Evolutionary conservation across 306 rosid species (phyloP).

Genomic region (Nissolia schottii): DNA sequence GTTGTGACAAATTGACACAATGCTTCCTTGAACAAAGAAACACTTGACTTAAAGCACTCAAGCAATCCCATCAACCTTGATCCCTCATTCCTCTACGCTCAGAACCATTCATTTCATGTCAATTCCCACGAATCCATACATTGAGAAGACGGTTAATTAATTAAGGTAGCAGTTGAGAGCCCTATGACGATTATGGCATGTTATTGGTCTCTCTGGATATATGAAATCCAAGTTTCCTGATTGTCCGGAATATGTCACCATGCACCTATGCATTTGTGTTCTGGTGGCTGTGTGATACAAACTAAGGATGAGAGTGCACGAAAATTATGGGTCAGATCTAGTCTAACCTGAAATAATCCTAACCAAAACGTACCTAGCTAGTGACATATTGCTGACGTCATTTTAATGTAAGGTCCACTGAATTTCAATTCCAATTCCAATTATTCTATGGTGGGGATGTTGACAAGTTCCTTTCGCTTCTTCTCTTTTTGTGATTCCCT

Average conservation of each 20-base stretch:
- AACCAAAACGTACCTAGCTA: background rate
- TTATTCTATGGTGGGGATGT: conserved; percentile 56
- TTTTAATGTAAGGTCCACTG: conserved; percentile 25
- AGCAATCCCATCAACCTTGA: too few species aligned
- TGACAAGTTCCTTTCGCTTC: conserved; percentile 79
- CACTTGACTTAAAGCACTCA: too few species aligned
- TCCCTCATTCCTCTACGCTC: too few species aligned
- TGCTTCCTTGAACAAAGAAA: too few species aligned
- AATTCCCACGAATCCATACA: background rate
- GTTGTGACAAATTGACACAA: too few species aligned
- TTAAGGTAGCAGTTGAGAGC: conserved; percentile 11
- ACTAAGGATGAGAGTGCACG: background rate
- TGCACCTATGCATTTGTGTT: background rate
- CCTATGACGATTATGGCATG: conserved; percentile 15
- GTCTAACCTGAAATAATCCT: background rate
- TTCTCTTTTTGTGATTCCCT: conserved; percentile 80
- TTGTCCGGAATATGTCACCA: conserved; percentile 33
- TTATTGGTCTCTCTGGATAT: background rate
- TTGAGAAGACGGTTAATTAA: background rate
- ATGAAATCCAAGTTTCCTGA: conserved; percentile 23
- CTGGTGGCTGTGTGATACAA: conserved; percentile 9
- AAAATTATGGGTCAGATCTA: conserved; percentile 7
- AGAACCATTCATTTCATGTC: conserved; percentile 3
- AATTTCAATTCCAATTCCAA: conserved; percentile 28
- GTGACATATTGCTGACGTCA: conserved; percentile 61